A percentile compares a stretch with the other conserved stretches of the same genome.
Evolutionary conservation across 2,329 filamentous ascomycete genomes (phyloP).

Genomic region (Aureobasidium leucospermi): DNA sequence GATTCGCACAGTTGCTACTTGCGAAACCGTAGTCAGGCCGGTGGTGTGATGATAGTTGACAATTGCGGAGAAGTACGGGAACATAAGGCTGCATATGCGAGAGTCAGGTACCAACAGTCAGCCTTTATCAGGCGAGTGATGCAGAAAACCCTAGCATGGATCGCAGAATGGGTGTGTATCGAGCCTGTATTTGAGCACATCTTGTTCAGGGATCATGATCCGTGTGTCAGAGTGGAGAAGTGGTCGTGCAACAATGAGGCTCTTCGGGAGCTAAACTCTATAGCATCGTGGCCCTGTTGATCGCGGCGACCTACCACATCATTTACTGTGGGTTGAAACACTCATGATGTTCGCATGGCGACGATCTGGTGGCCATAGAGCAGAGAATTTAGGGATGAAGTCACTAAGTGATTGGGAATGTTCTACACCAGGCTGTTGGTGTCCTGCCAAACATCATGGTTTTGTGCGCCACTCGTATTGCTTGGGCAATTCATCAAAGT

Average conservation of each 20-base stretch:
- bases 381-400: not conserved
- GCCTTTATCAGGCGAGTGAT: not conserved
- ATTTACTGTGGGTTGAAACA: conserved; percentile 2
- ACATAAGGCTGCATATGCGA: not conserved
- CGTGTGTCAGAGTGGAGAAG: not conserved
- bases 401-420: not conserved
- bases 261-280: conserved; percentile 9
- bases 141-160: not conserved
- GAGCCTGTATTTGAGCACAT: not conserved
- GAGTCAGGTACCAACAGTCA: not conserved
- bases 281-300: not conserved
- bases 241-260: conserved; percentile 2
- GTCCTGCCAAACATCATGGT: not conserved
- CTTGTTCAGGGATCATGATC: not conserved
- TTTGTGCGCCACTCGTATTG: not conserved
- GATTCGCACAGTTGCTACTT: not conserved
- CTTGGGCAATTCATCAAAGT: not conserved
- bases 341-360: not conserved
- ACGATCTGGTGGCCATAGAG: not conserved
- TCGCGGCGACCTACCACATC: not conserved
- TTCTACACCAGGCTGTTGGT: not conserved
- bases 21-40: conserved; percentile 4
- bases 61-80: conserved; percentile 7
- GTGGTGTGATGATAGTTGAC: conserved; percentile 9
- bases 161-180: conserved; percentile 3